These are phyloP conservation scores for Leishmania major DNA, from an alignment of 208 protist species.

Conservation along the genomic window DNA sequence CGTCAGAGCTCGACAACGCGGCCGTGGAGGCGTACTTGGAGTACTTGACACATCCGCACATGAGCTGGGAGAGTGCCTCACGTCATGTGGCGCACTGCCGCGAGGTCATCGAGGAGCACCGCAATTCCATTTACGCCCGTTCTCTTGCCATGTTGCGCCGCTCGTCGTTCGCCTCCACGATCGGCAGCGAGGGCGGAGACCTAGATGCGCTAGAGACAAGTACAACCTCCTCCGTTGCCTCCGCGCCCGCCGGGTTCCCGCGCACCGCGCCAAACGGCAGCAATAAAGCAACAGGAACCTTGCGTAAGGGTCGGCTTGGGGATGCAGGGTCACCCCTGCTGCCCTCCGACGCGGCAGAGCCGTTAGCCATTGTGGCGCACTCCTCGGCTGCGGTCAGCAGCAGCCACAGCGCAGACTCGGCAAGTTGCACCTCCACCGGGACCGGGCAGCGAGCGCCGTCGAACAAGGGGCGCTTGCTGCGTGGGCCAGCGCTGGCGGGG, in stretches of 20 bases:
- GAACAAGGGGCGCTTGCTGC: slow-evolving; percentile 21
- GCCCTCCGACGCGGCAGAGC: not conserved
- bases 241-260: slow-evolving; percentile 38
- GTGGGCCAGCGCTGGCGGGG: slow-evolving; percentile 13
- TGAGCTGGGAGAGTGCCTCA: slow-evolving; percentile 82
- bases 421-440: slow-evolving; percentile 9
- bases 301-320: slow-evolving; percentile 45
- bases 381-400: slow-evolving; percentile 4
- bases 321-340: not conserved
- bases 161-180: slow-evolving; percentile 44
- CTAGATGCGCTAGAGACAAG: slow-evolving; percentile 23
- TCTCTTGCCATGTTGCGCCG: slow-evolving; percentile 45
- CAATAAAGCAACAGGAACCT: slow-evolving; percentile 35
- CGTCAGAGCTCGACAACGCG: slow-evolving; percentile 70
- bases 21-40: slow-evolving; percentile 83
- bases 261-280: slow-evolving; percentile 37
- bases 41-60: slow-evolving; percentile 86
- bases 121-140: slow-evolving; percentile 46
- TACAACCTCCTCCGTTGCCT: slow-evolving; percentile 36
- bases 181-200: slow-evolving; percentile 20
- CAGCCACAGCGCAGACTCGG: slow-evolving; percentile 2
- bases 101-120: slow-evolving; percentile 51
- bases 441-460: slow-evolving; percentile 4
- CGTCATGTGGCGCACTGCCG: slow-evolving; percentile 36
- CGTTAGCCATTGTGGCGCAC: not conserved